Evolutionary conservation across 1,139 yeast species (phyloP), one percentile per base, ranked within the genome.

Genomic region (Yamadazyma blattariae): DNA sequence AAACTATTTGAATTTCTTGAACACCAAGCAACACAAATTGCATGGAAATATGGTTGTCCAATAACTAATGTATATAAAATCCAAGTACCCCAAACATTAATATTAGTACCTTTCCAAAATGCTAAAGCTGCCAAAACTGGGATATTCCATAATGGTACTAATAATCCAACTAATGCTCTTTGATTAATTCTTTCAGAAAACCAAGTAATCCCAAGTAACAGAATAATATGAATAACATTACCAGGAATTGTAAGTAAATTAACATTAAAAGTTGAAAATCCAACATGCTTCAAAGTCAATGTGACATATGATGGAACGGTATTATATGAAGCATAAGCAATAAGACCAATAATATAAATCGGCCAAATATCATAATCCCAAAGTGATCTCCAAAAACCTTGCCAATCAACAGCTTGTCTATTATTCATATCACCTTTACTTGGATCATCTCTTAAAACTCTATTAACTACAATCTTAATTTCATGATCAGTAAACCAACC

Each of bases 401-500:
- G 61, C 22, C 59, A 54, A 5, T 67, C 54, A 10, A 80, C 59
- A 1, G 78, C 77, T 47, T 79, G 77, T 50, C 84, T 66, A 50
- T 81, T 81, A 50, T 79, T 67, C 84, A 79, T 78, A 42, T 77
- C 82, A 13, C 86, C 85, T 55, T 81, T 81, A 1, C 74, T 59
- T 6, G 88, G 87, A 48, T 82, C 89, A 52, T 81, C 86, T 46
- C 87, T 58, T 36, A 82, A 59, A 2, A 82, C 65, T 39, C 79
- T 67, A 47, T 81, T 81, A 12, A 79, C 85, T 21, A 78, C 67
- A 34, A 82, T 79, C 38, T 72, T 77, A 43, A 74, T 79, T 47
- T 82, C 85, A 19, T 77, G 64, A 6, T 77, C 81, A 8, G 73
- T 73, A 45, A 74, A 80, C 85, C 85, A 80, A 12, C 86, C 85